Conservation (phyloP, 1,139 yeast genomes). For the Magnusiomyces magnusii region DNA sequence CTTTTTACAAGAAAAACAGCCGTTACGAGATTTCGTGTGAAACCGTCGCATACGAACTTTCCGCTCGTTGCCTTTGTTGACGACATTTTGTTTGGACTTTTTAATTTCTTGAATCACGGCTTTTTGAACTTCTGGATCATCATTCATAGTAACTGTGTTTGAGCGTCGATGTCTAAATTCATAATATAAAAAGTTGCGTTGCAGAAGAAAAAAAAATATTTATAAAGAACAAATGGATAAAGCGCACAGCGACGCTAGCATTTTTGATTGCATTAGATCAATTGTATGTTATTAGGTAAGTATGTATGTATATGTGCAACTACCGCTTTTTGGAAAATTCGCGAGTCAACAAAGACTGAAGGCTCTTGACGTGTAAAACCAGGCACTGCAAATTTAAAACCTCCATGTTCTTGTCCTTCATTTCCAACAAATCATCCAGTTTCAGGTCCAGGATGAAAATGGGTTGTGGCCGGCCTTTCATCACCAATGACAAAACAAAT, state of each 20-base stretch:
- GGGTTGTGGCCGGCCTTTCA: slow-evolving; percentile 32
- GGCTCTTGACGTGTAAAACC: slow-evolving; percentile 26
- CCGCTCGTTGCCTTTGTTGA: not conserved
- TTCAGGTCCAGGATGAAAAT: slow-evolving; percentile 31
- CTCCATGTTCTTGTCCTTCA: slow-evolving; percentile 28
- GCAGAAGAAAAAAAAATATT: not conserved
- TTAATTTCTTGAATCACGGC: not conserved
- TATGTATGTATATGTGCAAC: not conserved
- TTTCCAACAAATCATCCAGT: slow-evolving; percentile 34
- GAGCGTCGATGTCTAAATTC: not conserved
- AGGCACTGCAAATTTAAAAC: slow-evolving; percentile 32
- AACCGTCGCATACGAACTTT: slow-evolving; percentile 9
- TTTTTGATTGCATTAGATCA: not conserved
- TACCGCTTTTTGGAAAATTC: slow-evolving; percentile 20
- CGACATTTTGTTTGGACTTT: not conserved
- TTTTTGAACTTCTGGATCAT: not conserved
- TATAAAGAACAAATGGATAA: not conserved
- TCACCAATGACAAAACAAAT: slow-evolving; percentile 31
- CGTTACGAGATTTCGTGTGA: slow-evolving; percentile 14
- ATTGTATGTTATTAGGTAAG: not conserved
- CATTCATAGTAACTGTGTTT: not conserved
- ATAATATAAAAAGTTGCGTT: not conserved
- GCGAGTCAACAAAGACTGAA: slow-evolving; percentile 24
- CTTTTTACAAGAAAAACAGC: slow-evolving; percentile 14
- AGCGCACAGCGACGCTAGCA: not conserved